Conservation (phyloP, 1,284 basidiomycete genomes). For the Gomphus bonarii region DNA sequence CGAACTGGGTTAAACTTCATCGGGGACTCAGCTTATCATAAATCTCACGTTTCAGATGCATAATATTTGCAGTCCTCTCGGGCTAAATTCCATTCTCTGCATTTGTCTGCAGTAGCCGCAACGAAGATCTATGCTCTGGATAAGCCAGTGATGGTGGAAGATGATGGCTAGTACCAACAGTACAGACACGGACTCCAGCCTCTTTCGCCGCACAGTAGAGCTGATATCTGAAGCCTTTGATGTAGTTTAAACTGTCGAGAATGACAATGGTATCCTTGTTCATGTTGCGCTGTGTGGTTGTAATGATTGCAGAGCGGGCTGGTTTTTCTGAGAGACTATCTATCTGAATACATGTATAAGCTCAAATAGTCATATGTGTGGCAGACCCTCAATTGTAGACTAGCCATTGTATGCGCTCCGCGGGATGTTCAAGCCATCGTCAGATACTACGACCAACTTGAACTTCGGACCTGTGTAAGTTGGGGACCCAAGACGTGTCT, state of each 20-base stretch:
- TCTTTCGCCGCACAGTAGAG: slow-evolving; percentile 95
- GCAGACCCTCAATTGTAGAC: slow-evolving; percentile 16
- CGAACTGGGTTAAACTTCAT: neutral
- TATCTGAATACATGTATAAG: slow-evolving; percentile 21
- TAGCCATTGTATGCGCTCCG: slow-evolving; percentile 69
- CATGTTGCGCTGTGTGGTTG: slow-evolving; percentile 68
- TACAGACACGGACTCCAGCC: slow-evolving; percentile 76
- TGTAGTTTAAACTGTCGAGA: slow-evolving; percentile 89
- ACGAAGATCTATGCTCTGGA: slow-evolving; percentile 51
- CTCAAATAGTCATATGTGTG: neutral
- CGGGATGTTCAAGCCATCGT: slow-evolving; percentile 60
- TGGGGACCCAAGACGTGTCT: slow-evolving; percentile 39
- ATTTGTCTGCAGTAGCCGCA: slow-evolving; percentile 69
- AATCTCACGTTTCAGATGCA: slow-evolving; percentile 60
- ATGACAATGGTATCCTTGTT: slow-evolving; percentile 72
- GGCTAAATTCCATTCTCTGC: slow-evolving; percentile 64
- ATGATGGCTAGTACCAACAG: slow-evolving; percentile 45
- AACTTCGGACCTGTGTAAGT: slow-evolving; percentile 42
- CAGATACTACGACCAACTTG: slow-evolving; percentile 65
- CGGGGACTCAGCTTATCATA: neutral
- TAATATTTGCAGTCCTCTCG: slow-evolving; percentile 48
- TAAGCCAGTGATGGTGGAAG: neutral
- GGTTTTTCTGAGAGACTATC: slow-evolving; percentile 83
- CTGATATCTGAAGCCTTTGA: slow-evolving; percentile 96
- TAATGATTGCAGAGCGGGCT: slow-evolving; percentile 80